Evolutionary conservation across 371 early-diverging fungal species (phyloP), one percentile per base, ranked within the genome.

Genomic region (Syncephalastrum racemosum): DNA sequence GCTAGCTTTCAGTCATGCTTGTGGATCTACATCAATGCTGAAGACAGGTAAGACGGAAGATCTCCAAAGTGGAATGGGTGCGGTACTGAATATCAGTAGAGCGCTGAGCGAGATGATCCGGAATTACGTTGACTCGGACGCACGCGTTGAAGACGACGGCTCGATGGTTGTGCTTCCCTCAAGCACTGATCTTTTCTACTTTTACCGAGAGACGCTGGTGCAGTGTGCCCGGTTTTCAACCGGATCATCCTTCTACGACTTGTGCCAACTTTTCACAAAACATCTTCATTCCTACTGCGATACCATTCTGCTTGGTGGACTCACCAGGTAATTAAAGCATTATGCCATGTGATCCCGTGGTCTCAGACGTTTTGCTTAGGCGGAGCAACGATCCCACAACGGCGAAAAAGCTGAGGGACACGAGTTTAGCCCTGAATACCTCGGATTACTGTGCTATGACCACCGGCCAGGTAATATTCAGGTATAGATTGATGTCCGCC

Each of bases 371-470:
- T 5, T 25, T 25, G 36, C 12, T 10, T 31, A 31, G 36, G 36
- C 41, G 5, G 4, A 44, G 16, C 16, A 41, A 31, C 20, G 22
- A 25, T 46, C 52, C 80, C 4, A 57, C 87, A 15, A 75, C 80
- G 3, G 67, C 74, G 2, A 86, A 88, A 6, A 83, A 87, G 40
- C 62, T 90, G 31, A 65, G 82, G n/a, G 76, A 82, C 22, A 83
- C 83, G 1, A 91, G 92, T 59, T 61, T 90, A 14, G 78, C 94
- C 6, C 67, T 96, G 47, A 96, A 95, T 54, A 98, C 98, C 0
- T 91, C 93, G 0, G 97, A 98, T 64, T 98, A 97, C 70, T 97
- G 97, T 57, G 71, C 81, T 16, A 82, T 82, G n/a, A 93, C 94
- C 0, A 91, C 90, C 0, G 68, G 81, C 2, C 96, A 93, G 79